These are phyloP conservation scores for Symbiotaphrina buchneri DNA, from an alignment of 495 filamentous ascomycete genomes.

Conservation along the genomic window DNA sequence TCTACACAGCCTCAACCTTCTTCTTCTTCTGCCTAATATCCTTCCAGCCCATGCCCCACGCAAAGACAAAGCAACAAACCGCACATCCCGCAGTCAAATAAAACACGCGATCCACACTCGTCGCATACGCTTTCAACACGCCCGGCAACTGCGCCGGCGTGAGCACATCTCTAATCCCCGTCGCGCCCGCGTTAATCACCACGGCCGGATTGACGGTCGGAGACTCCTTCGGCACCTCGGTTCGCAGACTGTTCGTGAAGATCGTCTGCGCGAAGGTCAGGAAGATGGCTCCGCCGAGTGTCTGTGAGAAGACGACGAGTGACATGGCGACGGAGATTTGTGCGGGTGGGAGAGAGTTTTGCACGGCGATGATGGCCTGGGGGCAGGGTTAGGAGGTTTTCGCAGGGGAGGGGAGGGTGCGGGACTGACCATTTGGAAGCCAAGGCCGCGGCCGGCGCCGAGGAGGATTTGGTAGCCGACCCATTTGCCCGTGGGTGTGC, in stretches of 20 bases:
- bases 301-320: conserved; percentile 26
- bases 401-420: neutral
- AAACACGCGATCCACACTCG: too few species aligned
- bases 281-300: conserved; percentile 23
- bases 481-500: conserved; percentile 2
- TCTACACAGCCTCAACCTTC: too few species aligned
- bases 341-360: conserved; percentile 20
- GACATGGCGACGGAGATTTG: conserved; percentile 27
- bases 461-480: neutral
- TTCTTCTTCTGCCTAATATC: too few species aligned
- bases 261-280: conserved; percentile 21
- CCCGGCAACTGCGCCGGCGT: conserved; percentile 20
- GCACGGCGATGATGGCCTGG: conserved; percentile 26
- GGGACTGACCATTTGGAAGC: conserved; percentile 1
- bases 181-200: conserved; percentile 42
- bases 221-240: neutral
- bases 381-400: neutral
- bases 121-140: conserved; percentile 33
- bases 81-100: too few species aligned
- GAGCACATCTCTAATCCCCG: conserved; percentile 58
- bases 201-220: conserved; percentile 39
- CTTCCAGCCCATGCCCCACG: too few species aligned
- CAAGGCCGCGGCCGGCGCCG: conserved; percentile 1
- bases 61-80: too few species aligned
- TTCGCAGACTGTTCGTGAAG: conserved; percentile 20